Evolutionary conservation across 1,139 yeast species (phyloP), one percentile per base, ranked within the genome.

Genomic region (Pneumocystis wakefieldiae): DNA sequence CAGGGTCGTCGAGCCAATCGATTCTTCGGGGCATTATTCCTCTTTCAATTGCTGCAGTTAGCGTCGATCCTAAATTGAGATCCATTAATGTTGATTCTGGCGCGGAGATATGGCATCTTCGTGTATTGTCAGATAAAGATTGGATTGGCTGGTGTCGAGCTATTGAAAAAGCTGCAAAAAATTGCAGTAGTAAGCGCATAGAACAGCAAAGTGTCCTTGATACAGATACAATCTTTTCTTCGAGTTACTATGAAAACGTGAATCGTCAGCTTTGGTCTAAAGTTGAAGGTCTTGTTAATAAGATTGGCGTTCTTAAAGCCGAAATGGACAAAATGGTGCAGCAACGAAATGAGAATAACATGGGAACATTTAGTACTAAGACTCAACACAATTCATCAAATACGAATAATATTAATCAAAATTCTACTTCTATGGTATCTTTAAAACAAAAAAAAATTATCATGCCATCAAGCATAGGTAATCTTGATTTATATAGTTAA

Each of bases 11-110:
- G 66, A 82, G 83, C 66, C 78, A 84, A 7, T 79, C 83, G 64
- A 83, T 85, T 66, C 80, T 89, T 66, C 80, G 97, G 65, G 98
- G 98, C 63, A 92, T 89, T 70, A 90, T 92, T 89, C 95, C 95
- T 28, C 83, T 92, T 60, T 83, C 81, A 63, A 80, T 86, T 61
- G 84, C 95, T 10, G 87, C 87, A 35, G 83, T 92, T 2, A 83
- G 94, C 65, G 97, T 95, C 1, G 85, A 86, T 69, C 79, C 83
- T 38, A 81, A 81, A 63, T 81, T 82, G 36, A 76, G 83, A 62
- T 87, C 87, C 69, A 83, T 92, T 61, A 85, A 86, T 63, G 81
- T 92, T 67, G 97, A 92, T 73, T 89, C 97, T 0, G 98, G 98
- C 1, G 85, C 92, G 84, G 98, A 92, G 72, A 84, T 88, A 17